Evolutionary conservation across 768 basidiomycete species (phyloP).

Genomic region (Lactifluus subvellereus): DNA sequence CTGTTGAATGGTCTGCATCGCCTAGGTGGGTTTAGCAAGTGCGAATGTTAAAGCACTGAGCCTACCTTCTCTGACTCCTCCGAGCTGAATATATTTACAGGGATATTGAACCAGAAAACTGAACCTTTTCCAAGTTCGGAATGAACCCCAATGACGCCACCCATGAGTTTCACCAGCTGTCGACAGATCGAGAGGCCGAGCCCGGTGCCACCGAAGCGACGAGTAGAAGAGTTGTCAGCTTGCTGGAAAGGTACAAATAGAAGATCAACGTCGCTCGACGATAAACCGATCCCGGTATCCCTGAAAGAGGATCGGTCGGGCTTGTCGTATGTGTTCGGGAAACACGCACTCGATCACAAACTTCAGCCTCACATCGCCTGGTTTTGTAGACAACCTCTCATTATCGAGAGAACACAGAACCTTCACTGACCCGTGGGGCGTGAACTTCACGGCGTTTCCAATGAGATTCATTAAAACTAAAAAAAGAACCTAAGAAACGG

Average conservation of each 20-base stretch:
- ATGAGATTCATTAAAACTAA: conserved; percentile 72
- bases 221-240: conserved; percentile 72
- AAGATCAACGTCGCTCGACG: conserved; percentile 57
- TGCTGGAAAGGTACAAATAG: conserved; percentile 74
- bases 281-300: conserved; percentile 69
- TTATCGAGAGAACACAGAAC: conserved; percentile 55
- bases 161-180: conserved; percentile 70
- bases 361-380: conserved; percentile 46
- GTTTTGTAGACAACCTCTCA: conserved; percentile 30
- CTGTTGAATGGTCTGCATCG: conserved; percentile 41
- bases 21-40: conserved; percentile 33
- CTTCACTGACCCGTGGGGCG: conserved; percentile 54
- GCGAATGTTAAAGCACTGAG: not conserved
- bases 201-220: conserved; percentile 74
- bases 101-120: conserved; percentile 69
- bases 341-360: conserved; percentile 54
- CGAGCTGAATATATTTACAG: conserved; percentile 51
- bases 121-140: conserved; percentile 61
- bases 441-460: conserved; percentile 75
- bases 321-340: not conserved
- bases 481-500: not conserved
- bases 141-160: conserved; percentile 64
- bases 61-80: conserved; percentile 53
- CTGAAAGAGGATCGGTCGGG: conserved; percentile 30
- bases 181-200: conserved; percentile 69